Conservation (phyloP, 768 basidiomycete genomes). For the Xerocomellus intermedius region DNA sequence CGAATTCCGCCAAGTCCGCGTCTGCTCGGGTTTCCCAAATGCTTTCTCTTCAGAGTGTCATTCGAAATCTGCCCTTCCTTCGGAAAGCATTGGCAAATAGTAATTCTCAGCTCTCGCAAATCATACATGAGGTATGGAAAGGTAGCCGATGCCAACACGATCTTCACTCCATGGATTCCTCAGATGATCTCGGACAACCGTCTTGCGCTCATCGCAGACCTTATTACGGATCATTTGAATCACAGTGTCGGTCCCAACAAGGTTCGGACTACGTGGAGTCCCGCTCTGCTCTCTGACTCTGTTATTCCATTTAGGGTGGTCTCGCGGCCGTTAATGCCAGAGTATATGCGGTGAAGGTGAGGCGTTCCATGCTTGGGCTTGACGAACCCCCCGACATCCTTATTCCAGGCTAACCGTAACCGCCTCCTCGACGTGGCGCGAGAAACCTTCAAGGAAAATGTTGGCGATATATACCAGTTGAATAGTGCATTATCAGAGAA, state of each 20-base stretch:
- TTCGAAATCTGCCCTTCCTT: slow-evolving; percentile 64
- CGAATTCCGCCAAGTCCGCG: slow-evolving; percentile 58
- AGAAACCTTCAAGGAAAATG: slow-evolving; percentile 92
- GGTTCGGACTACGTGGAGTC: slow-evolving; percentile 36
- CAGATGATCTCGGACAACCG: slow-evolving; percentile 79
- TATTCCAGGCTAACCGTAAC: slow-evolving; percentile 65
- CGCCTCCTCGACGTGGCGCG: slow-evolving; percentile 90
- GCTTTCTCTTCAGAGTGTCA: slow-evolving; percentile 71
- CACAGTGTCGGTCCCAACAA: slow-evolving; percentile 63
- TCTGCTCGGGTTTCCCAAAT: slow-evolving; percentile 73
- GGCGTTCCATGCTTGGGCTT: neutral
- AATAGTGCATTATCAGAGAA: slow-evolving; percentile 56
- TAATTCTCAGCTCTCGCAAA: slow-evolving; percentile 56
- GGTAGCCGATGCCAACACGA: neutral
- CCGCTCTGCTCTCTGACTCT: neutral
- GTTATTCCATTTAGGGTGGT: slow-evolving; percentile 48
- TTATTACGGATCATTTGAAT: slow-evolving; percentile 66
- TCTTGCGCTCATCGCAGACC: slow-evolving; percentile 56
- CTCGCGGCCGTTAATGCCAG: slow-evolving; percentile 73
- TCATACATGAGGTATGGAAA: slow-evolving; percentile 55
- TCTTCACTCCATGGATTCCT: neutral
- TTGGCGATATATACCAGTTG: slow-evolving; percentile 80
- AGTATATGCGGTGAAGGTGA: slow-evolving; percentile 85
- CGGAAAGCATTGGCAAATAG: slow-evolving; percentile 59
- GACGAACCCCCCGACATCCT: neutral